A percentile compares a stretch with the other conserved stretches of the same genome.
Conservation (phyloP, 2,329 filamentous ascomycete species). For the Cryphonectria japonica region DNA sequence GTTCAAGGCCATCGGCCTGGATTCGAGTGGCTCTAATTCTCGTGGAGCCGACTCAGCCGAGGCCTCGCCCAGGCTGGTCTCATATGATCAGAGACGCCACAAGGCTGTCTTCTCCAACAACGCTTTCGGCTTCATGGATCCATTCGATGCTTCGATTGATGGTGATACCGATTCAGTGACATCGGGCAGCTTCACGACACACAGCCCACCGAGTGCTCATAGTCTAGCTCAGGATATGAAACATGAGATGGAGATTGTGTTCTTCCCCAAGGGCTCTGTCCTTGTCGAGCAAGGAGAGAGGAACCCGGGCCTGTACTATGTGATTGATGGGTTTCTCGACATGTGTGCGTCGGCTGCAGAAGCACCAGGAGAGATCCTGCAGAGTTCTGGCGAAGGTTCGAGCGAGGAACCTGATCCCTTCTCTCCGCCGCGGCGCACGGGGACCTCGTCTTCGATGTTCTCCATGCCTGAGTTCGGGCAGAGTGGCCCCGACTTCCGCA, state of each 20-base stretch:
- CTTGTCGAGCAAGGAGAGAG: slow-evolving; percentile 95
- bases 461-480: slow-evolving; percentile 34
- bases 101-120: slow-evolving; percentile 80
- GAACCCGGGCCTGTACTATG: slow-evolving; percentile 96
- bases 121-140: slow-evolving; percentile 89
- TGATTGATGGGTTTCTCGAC: slow-evolving; percentile 95
- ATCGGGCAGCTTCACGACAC: slow-evolving; percentile 67
- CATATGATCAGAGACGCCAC: slow-evolving; percentile 79
- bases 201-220: slow-evolving; percentile 66
- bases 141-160: slow-evolving; percentile 76
- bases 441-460: slow-evolving; percentile 34
- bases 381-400: slow-evolving; percentile 38
- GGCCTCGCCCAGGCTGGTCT: slow-evolving; percentile 81
- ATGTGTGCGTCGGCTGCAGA: slow-evolving; percentile 81
- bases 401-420: slow-evolving; percentile 41
- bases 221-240: slow-evolving; percentile 77
- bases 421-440: slow-evolving; percentile 22
- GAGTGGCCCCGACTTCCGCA: slow-evolving; percentile 45
- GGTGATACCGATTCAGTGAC: slow-evolving; percentile 86
- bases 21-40: slow-evolving; percentile 66
- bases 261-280: slow-evolving; percentile 91
- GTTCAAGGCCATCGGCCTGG: slow-evolving; percentile 89
- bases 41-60: slow-evolving; percentile 77
- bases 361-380: slow-evolving; percentile 46
- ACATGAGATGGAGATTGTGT: slow-evolving; percentile 95